phyloP scores from a whole-genome alignment of 139 green algal species.

The Haematococcus lacustris region DNA sequence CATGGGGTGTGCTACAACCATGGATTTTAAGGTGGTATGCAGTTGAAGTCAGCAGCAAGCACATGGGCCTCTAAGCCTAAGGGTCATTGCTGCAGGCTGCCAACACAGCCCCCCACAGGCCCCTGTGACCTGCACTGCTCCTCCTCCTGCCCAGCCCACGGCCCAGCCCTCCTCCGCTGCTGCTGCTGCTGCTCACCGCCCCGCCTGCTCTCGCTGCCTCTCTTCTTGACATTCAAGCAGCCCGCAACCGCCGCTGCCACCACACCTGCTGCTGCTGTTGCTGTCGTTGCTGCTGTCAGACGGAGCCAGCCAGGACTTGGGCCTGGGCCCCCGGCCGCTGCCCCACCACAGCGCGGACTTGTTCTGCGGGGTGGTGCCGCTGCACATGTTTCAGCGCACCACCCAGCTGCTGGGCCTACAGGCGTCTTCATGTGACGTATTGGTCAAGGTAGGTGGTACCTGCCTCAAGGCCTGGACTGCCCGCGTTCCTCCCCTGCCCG shows the following conservation, averaged over 20 bases:
- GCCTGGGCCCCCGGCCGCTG: no score
- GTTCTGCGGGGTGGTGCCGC: conserved; percentile 41
- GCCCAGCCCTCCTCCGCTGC: background rate
- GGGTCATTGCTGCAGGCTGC: background rate
- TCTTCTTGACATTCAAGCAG: background rate
- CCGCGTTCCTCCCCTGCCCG: no score
- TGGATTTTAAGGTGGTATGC: background rate
- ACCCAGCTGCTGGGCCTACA: conserved; percentile 5
- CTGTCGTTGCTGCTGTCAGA: no score
- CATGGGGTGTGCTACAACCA: background rate
- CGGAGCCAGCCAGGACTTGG: no score
- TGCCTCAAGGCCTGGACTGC: no score
- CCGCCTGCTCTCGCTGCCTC: background rate
- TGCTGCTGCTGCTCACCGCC: background rate
- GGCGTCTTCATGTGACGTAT: background rate
- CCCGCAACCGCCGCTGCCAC: background rate
- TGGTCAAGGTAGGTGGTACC: no score
- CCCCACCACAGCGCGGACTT: conserved; percentile 26
- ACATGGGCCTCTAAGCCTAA: no score
- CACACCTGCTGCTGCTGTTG: background rate
- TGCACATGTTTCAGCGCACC: background rate
- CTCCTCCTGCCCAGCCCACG: background rate
- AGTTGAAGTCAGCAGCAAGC: background rate
- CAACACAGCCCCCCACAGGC: background rate
- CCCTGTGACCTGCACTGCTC: background rate